Evolutionary conservation across 768 basidiomycete genomes (phyloP), one percentile per base, ranked within the genome.

Genomic region (Tubosaeta sp.): DNA sequence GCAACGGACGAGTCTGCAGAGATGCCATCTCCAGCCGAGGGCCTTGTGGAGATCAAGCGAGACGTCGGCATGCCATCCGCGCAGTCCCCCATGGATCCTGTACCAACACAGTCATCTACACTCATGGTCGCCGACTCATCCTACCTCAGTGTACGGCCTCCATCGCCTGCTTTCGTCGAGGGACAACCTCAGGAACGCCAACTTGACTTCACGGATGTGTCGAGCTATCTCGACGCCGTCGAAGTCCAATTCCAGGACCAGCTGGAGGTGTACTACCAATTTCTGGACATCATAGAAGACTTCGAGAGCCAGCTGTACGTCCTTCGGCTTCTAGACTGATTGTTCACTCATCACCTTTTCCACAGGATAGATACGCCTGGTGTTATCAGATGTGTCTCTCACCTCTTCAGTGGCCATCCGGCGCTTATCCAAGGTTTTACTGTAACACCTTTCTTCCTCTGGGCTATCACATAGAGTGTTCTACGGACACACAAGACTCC

Each of bases 381-480:
- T 34, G 95, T 99, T 43, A 99, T 99, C 64, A 85, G 86, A 64
- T 90, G 95, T 47, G 95, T 97, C 27, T 95, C 95, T 1, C 81
- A 85, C 45, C 83, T 99, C 26, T 98, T 99, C 74, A 82, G 85
- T 51, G 91, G 91, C 2, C 92, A 97, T 62, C 91, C 91, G 0
- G 66, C 75, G 6, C 86, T 99, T 54, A 97, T 99, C 42, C 92
- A 95, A 69, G 95, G 95, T 9, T 99, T 99, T 79, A n/a, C n/a
- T n/a, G n/a, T n/a, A 98, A 97, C 72, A 97, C 94, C 0, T 99
- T 98, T 72, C 80, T 99, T 11, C 95, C 95, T 4, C 79, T 82
- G 17, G 95, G 95, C 14, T 99, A 97, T 65, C 85, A 89, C 44
- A 97, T 99, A 67, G 92, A 95, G 59, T 86, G 84, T 59, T 79